These are phyloP conservation scores for Pichia cephalocereana DNA, from an alignment of 805 yeast species.

Conservation along the genomic window DNA sequence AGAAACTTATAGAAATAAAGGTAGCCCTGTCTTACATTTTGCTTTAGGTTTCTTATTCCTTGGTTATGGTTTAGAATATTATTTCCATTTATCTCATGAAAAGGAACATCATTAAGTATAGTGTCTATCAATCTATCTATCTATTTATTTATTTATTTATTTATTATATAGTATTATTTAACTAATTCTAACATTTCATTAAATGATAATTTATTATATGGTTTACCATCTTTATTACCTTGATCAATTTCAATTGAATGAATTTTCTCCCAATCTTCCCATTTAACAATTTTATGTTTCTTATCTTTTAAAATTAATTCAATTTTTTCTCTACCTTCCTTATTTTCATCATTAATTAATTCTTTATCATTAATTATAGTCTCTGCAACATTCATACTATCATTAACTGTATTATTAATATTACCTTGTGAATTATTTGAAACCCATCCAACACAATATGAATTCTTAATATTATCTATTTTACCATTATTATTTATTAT, in stretches of 20 bases:
- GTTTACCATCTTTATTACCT: constrained; percentile 43
- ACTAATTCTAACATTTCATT: constrained; percentile 33
- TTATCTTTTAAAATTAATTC: constrained; percentile 15
- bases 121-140: not conserved
- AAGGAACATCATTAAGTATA: constrained; percentile 33
- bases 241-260: constrained; percentile 41
- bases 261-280: constrained; percentile 62
- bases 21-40: constrained; percentile 73
- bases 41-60: constrained; percentile 57
- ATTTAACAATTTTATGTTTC: constrained; percentile 30
- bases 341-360: constrained; percentile 11
- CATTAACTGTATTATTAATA: constrained; percentile 84
- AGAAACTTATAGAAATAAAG: constrained; percentile 77
- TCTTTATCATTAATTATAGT: constrained; percentile 43
- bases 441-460: constrained; percentile 89
- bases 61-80: constrained; percentile 91
- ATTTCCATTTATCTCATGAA: constrained; percentile 72
- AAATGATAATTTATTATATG: constrained; percentile 47
- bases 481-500: constrained; percentile 39
- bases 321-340: constrained; percentile 22
- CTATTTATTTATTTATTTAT: constrained; percentile 8
- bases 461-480: constrained; percentile 32
- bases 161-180: constrained; percentile 4
- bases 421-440: constrained; percentile 82
- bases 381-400: constrained; percentile 68